A percentile compares a stretch with the other conserved stretches of the same genome.
Conservation (phyloP, 768 basidiomycete species). For the Boletus pseudo-olivaceus region DNA sequence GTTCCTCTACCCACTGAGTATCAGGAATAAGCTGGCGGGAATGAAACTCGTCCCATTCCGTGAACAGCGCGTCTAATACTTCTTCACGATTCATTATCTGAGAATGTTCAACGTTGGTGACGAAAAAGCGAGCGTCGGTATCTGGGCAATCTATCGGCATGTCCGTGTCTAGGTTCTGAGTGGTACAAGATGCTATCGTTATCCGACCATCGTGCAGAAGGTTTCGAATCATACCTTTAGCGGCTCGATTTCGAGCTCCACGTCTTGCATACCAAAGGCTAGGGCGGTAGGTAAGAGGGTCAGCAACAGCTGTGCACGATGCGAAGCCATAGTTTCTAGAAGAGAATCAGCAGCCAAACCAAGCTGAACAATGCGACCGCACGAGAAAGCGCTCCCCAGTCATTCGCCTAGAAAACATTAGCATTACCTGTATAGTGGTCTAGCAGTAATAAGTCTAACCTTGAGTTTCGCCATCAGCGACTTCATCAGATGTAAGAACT, state of each 20-base stretch:
- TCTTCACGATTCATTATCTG: slow-evolving; percentile 12
- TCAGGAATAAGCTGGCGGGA: slow-evolving; percentile 38
- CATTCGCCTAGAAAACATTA: slow-evolving; percentile 43
- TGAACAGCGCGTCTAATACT: slow-evolving; percentile 13
- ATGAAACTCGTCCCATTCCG: slow-evolving; percentile 30
- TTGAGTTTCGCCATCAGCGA: slow-evolving; percentile 65
- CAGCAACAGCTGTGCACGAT: slow-evolving; percentile 41
- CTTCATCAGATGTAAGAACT: slow-evolving; percentile 55
- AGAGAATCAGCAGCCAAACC: not conserved
- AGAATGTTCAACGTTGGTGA: slow-evolving; percentile 13
- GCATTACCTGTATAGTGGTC: not conserved
- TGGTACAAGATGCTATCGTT: not conserved
- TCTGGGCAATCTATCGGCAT: slow-evolving; percentile 36
- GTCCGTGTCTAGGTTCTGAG: slow-evolving; percentile 56
- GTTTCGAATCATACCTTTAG: slow-evolving; percentile 41
- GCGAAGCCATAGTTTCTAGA: slow-evolving; percentile 45
- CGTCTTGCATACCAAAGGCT: slow-evolving; percentile 44
- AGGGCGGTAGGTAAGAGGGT: slow-evolving; percentile 45
- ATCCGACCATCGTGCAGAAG: not conserved
- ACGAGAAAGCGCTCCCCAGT: slow-evolving; percentile 64
- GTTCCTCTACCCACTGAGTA: slow-evolving; percentile 38
- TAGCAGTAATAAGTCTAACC: slow-evolving; percentile 29
- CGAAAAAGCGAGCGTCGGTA: slow-evolving; percentile 35
- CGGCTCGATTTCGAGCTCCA: slow-evolving; percentile 42
- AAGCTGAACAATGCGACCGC: slow-evolving; percentile 11